Evolutionary conservation across 768 basidiomycete genomes (phyloP).

Genomic region (Boletus reticulatus): DNA sequence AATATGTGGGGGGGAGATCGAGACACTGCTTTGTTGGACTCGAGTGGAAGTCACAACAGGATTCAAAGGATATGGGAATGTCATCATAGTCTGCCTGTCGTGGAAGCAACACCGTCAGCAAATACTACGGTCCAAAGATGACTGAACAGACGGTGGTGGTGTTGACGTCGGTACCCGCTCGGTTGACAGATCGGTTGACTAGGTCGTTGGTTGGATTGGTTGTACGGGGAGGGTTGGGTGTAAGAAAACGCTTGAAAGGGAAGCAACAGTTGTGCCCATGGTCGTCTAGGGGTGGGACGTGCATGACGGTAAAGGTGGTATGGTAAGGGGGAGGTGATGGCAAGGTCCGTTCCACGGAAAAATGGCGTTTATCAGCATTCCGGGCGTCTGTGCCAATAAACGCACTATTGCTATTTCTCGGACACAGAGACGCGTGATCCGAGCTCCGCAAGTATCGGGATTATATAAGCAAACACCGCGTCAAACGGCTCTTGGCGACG

Average conservation of each 20-base stretch:
- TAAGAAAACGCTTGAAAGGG: conserved; percentile 21
- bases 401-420: conserved; percentile 10
- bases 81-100: conserved; percentile 11
- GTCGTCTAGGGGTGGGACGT: conserved; percentile 20
- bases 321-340: conserved; percentile 1
- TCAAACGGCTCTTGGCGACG: conserved; percentile 4
- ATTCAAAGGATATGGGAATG: conserved; percentile 35
- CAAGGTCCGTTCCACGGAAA: conserved; percentile 15
- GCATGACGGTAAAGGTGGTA: conserved; percentile 19
- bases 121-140: neutral
- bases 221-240: neutral
- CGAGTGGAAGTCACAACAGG: conserved; percentile 45
- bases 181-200: conserved; percentile 6
- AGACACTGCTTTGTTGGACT: conserved; percentile 15
- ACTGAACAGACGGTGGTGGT: conserved; percentile 7
- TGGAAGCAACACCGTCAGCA: neutral
- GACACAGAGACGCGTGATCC: conserved; percentile 25
- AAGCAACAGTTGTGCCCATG: conserved; percentile 21
- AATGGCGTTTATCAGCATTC: conserved; percentile 32
- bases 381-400: conserved; percentile 15
- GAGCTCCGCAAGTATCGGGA: conserved; percentile 26
- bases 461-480: conserved; percentile 18
- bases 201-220: neutral
- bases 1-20: conserved; percentile 45
- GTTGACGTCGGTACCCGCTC: neutral